Evolutionary conservation across 2,329 filamentous ascomycete genomes (phyloP).

Genomic region (Xylariales sp.): DNA sequence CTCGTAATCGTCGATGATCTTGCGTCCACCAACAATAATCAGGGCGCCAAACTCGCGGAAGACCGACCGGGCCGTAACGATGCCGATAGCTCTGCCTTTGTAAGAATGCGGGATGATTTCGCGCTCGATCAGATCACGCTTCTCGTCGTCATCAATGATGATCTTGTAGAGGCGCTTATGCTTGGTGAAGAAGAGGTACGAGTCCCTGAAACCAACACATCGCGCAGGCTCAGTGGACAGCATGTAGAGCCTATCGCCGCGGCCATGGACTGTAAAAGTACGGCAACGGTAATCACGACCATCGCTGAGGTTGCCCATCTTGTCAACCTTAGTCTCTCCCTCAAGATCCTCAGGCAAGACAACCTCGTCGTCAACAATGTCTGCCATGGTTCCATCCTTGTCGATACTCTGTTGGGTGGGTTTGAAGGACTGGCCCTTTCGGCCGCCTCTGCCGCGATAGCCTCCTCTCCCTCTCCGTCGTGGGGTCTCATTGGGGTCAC

Average conservation of each 20-base stretch:
- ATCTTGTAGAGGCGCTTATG: constrained; percentile 96
- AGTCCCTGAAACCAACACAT: constrained; percentile 95
- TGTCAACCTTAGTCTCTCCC: constrained; percentile 91
- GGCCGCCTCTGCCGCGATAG: constrained; percentile 64
- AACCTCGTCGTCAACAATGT: constrained; percentile 89
- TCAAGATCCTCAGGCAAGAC: constrained; percentile 80
- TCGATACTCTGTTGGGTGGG: constrained; percentile 85
- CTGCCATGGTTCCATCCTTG: constrained; percentile 87
- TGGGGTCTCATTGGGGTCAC: constrained; percentile 51
- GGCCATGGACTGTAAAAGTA: constrained; percentile 84
- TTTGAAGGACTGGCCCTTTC: constrained; percentile 63
- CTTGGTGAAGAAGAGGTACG: constrained; percentile 98
- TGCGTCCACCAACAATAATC: constrained; percentile 87
- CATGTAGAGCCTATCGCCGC: constrained; percentile 91
- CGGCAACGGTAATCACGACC: constrained; percentile 92
- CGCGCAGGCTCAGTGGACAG: constrained; percentile 94
- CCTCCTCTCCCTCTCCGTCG: constrained; percentile 64
- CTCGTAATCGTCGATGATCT: constrained; percentile 85
- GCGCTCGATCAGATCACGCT: constrained; percentile 90
- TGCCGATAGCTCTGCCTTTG: constrained; percentile 95
- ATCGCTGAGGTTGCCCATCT: constrained; percentile 74
- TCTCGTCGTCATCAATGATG: constrained; percentile 95
- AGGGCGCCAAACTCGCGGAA: constrained; percentile 94
- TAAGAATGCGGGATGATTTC: constrained; percentile 97
- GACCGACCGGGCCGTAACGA: constrained; percentile 92